phyloP scores from a whole-genome alignment of 306 rosid species.

The Potentilla sterilis region DNA sequence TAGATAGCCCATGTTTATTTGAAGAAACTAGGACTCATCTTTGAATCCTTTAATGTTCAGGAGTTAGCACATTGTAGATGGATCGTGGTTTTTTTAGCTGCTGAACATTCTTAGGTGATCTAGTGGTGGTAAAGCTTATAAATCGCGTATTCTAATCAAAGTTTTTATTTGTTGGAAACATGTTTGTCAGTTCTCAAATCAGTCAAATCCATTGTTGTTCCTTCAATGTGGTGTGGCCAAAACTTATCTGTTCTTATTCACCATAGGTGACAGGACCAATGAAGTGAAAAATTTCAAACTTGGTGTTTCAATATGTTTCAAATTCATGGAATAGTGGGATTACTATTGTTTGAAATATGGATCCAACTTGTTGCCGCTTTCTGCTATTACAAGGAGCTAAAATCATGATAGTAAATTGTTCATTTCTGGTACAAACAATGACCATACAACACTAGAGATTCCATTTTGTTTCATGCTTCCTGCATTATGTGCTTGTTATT shows the following conservation, averaged over 20 bases:
- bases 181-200: not conserved
- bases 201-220: not conserved
- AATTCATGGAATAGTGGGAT: not conserved
- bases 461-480: slow-evolving; percentile 10
- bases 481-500: not conserved
- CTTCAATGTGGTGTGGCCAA: not conserved
- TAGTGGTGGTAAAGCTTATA: slow-evolving; percentile 12
- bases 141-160: not conserved
- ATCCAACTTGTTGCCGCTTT: not conserved
- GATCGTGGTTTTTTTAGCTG: not conserved
- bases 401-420: not conserved
- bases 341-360: not conserved
- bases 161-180: not conserved
- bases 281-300: not conserved
- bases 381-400: not conserved
- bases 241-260: not conserved
- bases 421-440: not conserved
- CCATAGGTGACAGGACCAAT: not conserved
- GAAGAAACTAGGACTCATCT: slow-evolving; percentile 20
- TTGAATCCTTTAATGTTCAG: not conserved
- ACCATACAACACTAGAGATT: slow-evolving; percentile 1
- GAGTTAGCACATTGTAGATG: slow-evolving; percentile 17
- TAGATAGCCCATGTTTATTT: slow-evolving; percentile 18
- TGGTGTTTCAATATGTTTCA: not conserved
- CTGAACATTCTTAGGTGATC: not conserved